phyloP scores from a whole-genome alignment of 225 moss, liverwort and hornwort genomes.

The Pseudisothecium myosuroides region DNA sequence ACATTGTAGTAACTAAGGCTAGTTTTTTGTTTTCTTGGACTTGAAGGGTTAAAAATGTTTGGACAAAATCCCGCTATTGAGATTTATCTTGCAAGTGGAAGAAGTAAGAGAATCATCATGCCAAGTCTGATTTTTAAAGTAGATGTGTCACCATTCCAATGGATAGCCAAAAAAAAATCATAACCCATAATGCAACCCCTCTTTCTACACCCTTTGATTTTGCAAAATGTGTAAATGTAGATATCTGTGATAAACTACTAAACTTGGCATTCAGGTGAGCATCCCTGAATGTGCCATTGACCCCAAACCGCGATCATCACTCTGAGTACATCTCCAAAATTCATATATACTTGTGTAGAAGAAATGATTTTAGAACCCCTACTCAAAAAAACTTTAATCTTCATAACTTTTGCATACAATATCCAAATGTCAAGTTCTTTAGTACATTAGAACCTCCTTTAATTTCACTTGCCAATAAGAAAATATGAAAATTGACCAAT shows the following conservation, averaged over 20 bases:
- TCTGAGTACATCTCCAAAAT: background rate
- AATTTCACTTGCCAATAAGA: background rate
- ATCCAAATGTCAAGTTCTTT: background rate
- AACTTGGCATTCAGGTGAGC: no score
- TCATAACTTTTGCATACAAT: background rate
- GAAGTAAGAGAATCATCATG: background rate
- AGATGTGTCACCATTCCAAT: background rate
- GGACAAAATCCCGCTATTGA: background rate
- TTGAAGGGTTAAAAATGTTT: background rate
- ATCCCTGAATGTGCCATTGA: no score
- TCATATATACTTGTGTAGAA: background rate
- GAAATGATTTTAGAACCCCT: background rate
- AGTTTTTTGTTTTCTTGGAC: background rate
- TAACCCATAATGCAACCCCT: accelerated
- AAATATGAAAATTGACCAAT: background rate
- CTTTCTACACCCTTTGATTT: background rate
- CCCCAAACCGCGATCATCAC: background rate
- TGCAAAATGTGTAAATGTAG: background rate
- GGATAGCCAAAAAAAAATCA: accelerated
- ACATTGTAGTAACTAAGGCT: accelerated
- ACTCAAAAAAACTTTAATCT: background rate
- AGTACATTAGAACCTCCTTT: background rate
- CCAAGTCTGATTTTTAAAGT: accelerated
- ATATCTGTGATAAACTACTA: accelerated
- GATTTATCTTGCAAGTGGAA: background rate